These are phyloP conservation scores for Adansonia digitata DNA, from an alignment of 345 rosid species.

Conservation along the genomic window DNA sequence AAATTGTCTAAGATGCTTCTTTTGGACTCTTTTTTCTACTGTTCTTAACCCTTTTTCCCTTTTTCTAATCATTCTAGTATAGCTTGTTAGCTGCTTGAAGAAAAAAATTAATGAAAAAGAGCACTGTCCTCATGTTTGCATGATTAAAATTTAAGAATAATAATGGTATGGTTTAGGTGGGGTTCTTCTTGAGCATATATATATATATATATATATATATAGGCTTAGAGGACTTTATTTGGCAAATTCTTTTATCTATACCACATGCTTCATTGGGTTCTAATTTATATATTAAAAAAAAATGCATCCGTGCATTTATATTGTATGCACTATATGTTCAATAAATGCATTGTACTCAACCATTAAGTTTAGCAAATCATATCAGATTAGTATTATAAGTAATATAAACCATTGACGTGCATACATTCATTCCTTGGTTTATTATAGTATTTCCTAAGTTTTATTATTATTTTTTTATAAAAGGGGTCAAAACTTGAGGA, in stretches of 20 bases:
- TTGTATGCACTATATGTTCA: neutral
- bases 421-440: neutral
- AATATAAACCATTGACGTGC: neutral
- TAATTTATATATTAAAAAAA: neutral
- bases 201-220: too few relatives aligned
- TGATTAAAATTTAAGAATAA: constrained; percentile 39
- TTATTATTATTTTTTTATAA: neutral
- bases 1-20: constrained; percentile 33
- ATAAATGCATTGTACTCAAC: neutral
- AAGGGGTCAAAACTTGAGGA: too few relatives aligned
- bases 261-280: constrained; percentile 16
- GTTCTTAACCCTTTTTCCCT: constrained; percentile 8
- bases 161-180: constrained; percentile 23
- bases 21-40: constrained; percentile 27
- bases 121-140: constrained; percentile 44
- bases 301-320: constrained; percentile 8
- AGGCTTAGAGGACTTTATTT: constrained; percentile 2
- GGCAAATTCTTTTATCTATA: neutral
- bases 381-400: neutral
- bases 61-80: constrained; percentile 1
- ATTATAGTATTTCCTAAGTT: neutral
- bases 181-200: constrained; percentile 20
- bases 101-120: constrained; percentile 10
- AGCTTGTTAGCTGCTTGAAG: constrained; percentile 16
- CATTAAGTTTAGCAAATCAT: neutral